Percentiles rank a stretch among this genome's conserved stretches.
Conservation (phyloP, 257 asterid species). For the Pogostemon cablin region DNA sequence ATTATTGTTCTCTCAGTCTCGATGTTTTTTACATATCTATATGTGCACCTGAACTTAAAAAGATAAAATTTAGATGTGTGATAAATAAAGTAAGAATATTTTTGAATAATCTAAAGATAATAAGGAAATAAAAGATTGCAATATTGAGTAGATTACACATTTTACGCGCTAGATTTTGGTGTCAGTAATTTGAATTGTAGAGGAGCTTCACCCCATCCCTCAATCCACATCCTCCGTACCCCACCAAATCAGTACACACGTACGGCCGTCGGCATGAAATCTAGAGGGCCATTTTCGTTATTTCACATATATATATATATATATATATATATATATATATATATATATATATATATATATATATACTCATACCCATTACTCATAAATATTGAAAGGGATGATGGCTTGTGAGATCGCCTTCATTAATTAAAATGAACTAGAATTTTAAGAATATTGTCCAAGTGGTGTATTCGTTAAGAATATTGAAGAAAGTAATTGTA, state of each 20-base stretch:
- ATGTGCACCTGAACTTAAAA: too few species aligned
- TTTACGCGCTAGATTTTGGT: not conserved
- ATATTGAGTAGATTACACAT: not conserved
- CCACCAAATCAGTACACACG: constrained; percentile 27
- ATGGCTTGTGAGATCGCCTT: too few species aligned
- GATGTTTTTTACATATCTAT: too few species aligned
- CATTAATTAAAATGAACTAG: too few species aligned
- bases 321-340: too few species aligned
- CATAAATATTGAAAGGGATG: too few species aligned
- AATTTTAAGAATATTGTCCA: too few species aligned
- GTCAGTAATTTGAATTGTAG: constrained; percentile 2
- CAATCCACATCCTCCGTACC: constrained; percentile 1
- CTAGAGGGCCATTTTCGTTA: constrained; percentile 28
- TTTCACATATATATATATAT: not conserved
- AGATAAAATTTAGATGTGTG: not conserved
- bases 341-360: too few species aligned
- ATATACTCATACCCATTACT: too few species aligned
- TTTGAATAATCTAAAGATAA: not conserved
- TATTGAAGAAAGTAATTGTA: too few species aligned
- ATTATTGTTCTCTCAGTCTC: too few species aligned
- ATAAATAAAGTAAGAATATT: not conserved
- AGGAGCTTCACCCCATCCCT: not conserved
- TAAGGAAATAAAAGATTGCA: not conserved
- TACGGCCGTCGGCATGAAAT: constrained; percentile 29
- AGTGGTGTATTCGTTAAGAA: too few species aligned